Evolutionary conservation across 2,329 filamentous ascomycete genomes (phyloP), one percentile per base, ranked within the genome.

Genomic region (Ascochyta clinopodiicola): DNA sequence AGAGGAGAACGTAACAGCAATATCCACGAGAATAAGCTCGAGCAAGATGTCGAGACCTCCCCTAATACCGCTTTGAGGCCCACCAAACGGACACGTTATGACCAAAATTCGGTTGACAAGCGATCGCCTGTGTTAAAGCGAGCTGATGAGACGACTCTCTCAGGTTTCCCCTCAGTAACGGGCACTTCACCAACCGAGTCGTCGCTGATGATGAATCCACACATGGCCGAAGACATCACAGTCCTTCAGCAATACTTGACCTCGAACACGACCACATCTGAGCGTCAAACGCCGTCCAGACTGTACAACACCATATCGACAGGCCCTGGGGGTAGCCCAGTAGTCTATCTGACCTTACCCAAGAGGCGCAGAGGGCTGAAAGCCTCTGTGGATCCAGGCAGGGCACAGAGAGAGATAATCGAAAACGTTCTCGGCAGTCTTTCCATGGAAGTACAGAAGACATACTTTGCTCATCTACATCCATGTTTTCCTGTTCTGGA

Each of bases 191-290:
- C 55, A 13, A 59, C 56, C 15, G 50, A 67, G 22, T 63, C 60
- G 3, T 62, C 62, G 2, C 43, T 67, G 31, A 63, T 63, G 60
- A 63, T 67, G 62, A 63, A 63, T 27, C 59, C 62, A 1, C 56
- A 48, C 9, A 67, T 67, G 63, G 60, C 62, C 10, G 63, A 64
- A 40, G 60, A 67, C 19, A 67, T 67, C 8, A 51, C 62, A 31
- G 39, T 67, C 3, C 29, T 67, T 10, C 55, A 64, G 29, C 56
- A 63, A 31, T 64, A 67, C 29, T 19, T 67, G 35, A 61, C 51
- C 7, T 53, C 51, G 9, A 52, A 50, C 8, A 46, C 53, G 3
- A 31, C 19, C 36, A 21, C 36, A 13, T 21, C 19, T 9, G 44
- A 37, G 24, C 27, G 19, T 2, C 15, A n/a, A 8, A 2, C 38